A percentile compares a stretch with the other conserved stretches of the same genome.
Evolutionary conservation across 768 basidiomycete species (phyloP).

Genomic region (Leccinum truebloodii): DNA sequence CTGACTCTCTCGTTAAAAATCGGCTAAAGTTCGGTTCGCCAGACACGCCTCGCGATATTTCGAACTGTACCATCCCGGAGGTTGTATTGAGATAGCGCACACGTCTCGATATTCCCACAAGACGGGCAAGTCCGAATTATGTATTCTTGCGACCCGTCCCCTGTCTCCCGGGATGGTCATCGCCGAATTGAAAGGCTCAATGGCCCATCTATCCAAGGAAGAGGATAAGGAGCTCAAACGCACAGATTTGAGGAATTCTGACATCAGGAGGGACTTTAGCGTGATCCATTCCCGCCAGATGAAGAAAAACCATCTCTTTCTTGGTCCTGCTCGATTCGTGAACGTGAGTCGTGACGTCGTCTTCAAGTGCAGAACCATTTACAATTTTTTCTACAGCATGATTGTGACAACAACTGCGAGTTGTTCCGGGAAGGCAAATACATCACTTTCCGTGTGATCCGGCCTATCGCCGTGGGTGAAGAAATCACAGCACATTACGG

Average conservation of each 20-base stretch:
- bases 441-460: slow-evolving; percentile 84
- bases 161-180: slow-evolving; percentile 71
- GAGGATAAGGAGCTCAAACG: slow-evolving; percentile 87
- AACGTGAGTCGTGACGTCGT: slow-evolving; percentile 58
- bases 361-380: not conserved
- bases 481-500: slow-evolving; percentile 91
- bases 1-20: slow-evolving; percentile 28
- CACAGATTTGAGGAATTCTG: slow-evolving; percentile 65
- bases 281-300: slow-evolving; percentile 90
- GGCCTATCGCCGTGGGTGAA: slow-evolving; percentile 76
- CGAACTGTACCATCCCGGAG: slow-evolving; percentile 81
- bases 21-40: slow-evolving; percentile 27
- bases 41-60: slow-evolving; percentile 90
- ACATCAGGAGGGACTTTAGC: slow-evolving; percentile 85
- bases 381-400: slow-evolving; percentile 56
- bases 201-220: slow-evolving; percentile 84
- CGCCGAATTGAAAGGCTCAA: slow-evolving; percentile 86
- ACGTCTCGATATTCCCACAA: slow-evolving; percentile 85
- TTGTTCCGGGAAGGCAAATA: slow-evolving; percentile 86
- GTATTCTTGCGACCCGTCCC: slow-evolving; percentile 78
- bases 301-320: slow-evolving; percentile 90
- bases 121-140: slow-evolving; percentile 87
- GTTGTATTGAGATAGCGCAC: slow-evolving; percentile 85
- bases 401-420: slow-evolving; percentile 88
- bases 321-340: slow-evolving; percentile 90